These are phyloP conservation scores for Aspergillus flavus DNA, from an alignment of 2,329 filamentous ascomycete species.

Conservation along the genomic window DNA sequence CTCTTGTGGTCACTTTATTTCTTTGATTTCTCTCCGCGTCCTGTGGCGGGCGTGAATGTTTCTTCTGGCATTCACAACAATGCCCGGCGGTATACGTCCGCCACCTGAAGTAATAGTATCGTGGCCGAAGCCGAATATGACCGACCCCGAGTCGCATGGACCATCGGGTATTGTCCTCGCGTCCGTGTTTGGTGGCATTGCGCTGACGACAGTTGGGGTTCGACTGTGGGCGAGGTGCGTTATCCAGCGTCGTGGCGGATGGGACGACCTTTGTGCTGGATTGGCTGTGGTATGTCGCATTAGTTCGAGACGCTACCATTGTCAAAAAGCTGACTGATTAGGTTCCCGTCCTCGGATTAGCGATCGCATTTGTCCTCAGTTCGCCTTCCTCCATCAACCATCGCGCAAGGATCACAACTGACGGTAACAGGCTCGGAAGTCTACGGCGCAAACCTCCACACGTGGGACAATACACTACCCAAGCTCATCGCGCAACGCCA, in stretches of 20 bases:
- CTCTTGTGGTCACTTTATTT: not conserved
- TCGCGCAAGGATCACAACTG: not conserved
- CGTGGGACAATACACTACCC: slow-evolving; percentile 9
- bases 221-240: not conserved
- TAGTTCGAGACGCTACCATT: not conserved
- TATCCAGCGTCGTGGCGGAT: not conserved
- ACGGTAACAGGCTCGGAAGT: not conserved
- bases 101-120: not conserved
- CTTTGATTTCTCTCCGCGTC: not conserved
- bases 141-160: not conserved
- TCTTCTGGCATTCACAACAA: not conserved
- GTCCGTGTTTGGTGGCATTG: not conserved
- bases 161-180: not conserved
- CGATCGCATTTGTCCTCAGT: not conserved
- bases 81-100: not conserved
- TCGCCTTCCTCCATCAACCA: not conserved
- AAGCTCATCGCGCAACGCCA: slow-evolving; percentile 7
- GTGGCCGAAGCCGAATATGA: not conserved
- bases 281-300: not conserved
- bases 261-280: not conserved
- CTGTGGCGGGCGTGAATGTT: not conserved
- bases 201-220: not conserved
- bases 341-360: not conserved
- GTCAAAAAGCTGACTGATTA: not conserved
- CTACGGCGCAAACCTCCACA: slow-evolving; percentile 10